Conservation (phyloP, 148 eudicot genomes). For the Rhododendron vialii region DNA sequence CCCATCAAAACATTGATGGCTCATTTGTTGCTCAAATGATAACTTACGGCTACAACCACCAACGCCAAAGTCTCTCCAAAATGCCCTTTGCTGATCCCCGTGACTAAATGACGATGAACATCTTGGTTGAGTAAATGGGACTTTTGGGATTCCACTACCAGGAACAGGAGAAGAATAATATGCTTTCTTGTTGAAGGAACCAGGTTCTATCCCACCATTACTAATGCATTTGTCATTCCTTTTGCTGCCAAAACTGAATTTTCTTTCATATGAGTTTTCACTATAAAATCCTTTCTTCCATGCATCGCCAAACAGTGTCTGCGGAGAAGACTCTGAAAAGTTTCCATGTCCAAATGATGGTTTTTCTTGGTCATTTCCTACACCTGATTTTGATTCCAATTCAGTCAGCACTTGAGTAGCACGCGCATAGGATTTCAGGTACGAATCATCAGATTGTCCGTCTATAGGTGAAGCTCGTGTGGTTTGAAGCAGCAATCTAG, state of each 20-base stretch:
- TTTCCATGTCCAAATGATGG: constrained; percentile 3
- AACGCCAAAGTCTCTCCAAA: constrained; percentile 10
- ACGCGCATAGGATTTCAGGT: constrained; percentile 66
- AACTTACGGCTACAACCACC: constrained; percentile 34
- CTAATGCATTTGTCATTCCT: not conserved
- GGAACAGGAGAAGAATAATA: constrained; percentile 19
- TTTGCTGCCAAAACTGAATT: constrained; percentile 15
- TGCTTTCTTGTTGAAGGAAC: constrained; percentile 14
- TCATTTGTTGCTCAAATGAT: constrained; percentile 28
- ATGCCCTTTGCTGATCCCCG: constrained; percentile 15
- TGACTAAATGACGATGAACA: constrained; percentile 14
- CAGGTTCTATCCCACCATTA: not conserved
- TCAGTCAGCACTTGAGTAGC: constrained; percentile 53
- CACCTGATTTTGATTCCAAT: constrained; percentile 30
- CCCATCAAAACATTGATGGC: constrained; percentile 5
- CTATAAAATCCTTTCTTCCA: constrained; percentile 7
- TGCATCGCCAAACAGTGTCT: constrained; percentile 3
- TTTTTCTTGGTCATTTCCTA: not conserved
- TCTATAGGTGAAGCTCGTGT: constrained; percentile 29
- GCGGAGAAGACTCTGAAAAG: not conserved
- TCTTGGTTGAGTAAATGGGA: constrained; percentile 53
- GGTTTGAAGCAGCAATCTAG: constrained; percentile 58
- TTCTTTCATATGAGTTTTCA: constrained; percentile 12
- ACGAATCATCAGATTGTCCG: constrained; percentile 52
- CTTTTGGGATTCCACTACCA: constrained; percentile 14